A percentile compares a stretch with the other conserved stretches of the same genome.
Evolutionary conservation across 1,139 yeast species (phyloP).

Genomic region (Candida sanyaensis): DNA sequence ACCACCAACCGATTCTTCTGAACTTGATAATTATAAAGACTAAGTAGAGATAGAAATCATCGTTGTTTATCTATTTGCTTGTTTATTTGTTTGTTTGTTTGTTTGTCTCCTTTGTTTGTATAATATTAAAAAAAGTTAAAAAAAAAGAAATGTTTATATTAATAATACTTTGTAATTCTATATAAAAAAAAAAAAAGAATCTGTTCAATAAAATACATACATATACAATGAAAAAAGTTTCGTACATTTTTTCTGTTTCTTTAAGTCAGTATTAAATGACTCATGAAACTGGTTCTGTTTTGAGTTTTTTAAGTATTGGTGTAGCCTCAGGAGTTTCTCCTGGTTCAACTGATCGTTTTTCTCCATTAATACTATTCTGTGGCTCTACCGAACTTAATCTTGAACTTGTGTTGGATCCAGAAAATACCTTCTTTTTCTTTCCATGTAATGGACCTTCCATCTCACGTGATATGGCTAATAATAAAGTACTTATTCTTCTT

Average conservation of each 20-base stretch:
- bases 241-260: no score
- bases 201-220: no score
- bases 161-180: conserved; percentile 1
- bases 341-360: conserved; percentile 4
- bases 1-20: conserved; percentile 8
- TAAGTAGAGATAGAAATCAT: background rate
- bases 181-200: background rate
- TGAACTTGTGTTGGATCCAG: conserved; percentile 29
- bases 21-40: background rate
- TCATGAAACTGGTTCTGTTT: background rate
- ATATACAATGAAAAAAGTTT: no score
- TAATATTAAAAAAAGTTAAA: background rate
- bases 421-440: conserved; percentile 30
- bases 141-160: background rate
- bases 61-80: no score
- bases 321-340: background rate
- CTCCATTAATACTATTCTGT: conserved; percentile 10
- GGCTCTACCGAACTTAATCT: conserved; percentile 41
- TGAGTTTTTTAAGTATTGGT: background rate
- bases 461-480: conserved; percentile 79
- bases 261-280: background rate
- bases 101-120: background rate
- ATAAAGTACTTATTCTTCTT: conserved; percentile 76
- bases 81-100: background rate
- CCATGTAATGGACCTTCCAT: conserved; percentile 63